phyloP scores from a whole-genome alignment of 2,329 filamentous ascomycete genomes.

The Ophiocordyceps camponoti-floridani region DNA sequence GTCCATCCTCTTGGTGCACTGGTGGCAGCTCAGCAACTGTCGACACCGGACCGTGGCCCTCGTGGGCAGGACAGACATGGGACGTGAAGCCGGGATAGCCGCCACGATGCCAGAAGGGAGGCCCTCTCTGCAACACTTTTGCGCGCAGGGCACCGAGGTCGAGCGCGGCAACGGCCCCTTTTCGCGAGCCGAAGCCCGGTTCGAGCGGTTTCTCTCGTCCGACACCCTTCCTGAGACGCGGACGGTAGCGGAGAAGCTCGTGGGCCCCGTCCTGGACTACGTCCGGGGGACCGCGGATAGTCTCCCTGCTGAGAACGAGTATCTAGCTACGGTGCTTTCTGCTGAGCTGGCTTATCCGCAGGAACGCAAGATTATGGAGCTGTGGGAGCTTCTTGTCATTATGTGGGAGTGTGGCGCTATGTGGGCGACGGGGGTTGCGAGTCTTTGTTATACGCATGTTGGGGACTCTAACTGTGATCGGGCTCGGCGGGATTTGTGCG shows the following conservation, averaged over 20 bases:
- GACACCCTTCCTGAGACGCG: background rate
- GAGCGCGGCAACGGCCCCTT: background rate
- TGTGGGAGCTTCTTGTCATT: conserved; percentile 2
- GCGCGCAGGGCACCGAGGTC: background rate
- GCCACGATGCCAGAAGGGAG: conserved; percentile 1
- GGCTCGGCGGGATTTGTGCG: background rate
- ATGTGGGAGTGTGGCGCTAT: conserved; percentile 3
- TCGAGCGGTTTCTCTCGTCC: background rate
- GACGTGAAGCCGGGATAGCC: background rate
- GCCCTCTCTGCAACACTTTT: background rate
- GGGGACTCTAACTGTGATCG: conserved; percentile 2
- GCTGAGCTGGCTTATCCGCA: background rate
- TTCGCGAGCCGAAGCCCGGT: background rate
- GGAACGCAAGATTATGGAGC: conserved; percentile 1
- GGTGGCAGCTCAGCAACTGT: conserved; percentile 4
- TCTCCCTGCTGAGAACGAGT: background rate
- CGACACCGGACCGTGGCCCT: conserved; percentile 2
- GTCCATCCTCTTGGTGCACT: conserved; percentile 3
- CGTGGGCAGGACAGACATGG: background rate
- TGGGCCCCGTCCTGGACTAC: background rate
- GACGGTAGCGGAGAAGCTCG: background rate
- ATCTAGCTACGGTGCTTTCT: conserved; percentile 1
- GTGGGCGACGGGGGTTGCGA: conserved; percentile 2
- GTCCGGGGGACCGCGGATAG: background rate
- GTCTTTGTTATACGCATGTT: conserved; percentile 1